Conservation (phyloP, 768 basidiomycete species). For the Trametopsis cervina region DNA sequence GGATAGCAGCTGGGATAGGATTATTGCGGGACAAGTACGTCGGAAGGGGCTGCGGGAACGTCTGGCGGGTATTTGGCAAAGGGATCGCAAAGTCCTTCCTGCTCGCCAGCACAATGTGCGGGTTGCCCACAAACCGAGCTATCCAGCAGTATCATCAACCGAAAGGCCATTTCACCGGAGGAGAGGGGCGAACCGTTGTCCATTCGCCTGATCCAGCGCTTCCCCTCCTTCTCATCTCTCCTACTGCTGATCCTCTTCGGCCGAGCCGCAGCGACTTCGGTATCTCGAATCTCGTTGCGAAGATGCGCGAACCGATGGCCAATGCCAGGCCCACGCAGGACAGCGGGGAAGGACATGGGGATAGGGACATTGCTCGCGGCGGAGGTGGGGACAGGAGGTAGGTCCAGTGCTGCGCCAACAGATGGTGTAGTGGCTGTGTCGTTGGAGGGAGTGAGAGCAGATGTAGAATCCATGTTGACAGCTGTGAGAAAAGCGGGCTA, state of each 20-base stretch:
- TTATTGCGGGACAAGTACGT: conserved; percentile 57
- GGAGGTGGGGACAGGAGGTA: too few relatives aligned
- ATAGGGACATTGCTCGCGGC: conserved; percentile 23
- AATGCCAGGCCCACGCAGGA: conserved; percentile 55
- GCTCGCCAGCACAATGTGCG: conserved; percentile 60
- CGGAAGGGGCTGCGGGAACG: conserved; percentile 76
- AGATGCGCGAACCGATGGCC: conserved; percentile 49
- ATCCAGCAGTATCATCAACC: conserved; percentile 4
- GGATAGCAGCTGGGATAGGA: conserved; percentile 39
- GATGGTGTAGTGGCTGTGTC: too few relatives aligned
- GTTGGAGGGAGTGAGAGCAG: too few relatives aligned
- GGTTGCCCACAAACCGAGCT: conserved; percentile 72
- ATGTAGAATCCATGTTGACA: too few relatives aligned
- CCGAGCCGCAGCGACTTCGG: conserved; percentile 8
- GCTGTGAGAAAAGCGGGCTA: too few relatives aligned
- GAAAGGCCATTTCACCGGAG: background rate
- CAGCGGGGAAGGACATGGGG: conserved; percentile 66
- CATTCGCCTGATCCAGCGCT: conserved; percentile 68
- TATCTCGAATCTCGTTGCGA: conserved; percentile 14
- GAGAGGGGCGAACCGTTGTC: conserved; percentile 55
- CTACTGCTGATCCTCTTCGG: conserved; percentile 34
- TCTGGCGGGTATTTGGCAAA: conserved; percentile 38
- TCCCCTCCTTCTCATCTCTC: conserved; percentile 65
- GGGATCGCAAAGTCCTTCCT: conserved; percentile 46
- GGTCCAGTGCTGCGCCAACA: too few relatives aligned